phyloP scores from a whole-genome alignment of 2,329 filamentous ascomycete species.

The Volutella citrinella region DNA sequence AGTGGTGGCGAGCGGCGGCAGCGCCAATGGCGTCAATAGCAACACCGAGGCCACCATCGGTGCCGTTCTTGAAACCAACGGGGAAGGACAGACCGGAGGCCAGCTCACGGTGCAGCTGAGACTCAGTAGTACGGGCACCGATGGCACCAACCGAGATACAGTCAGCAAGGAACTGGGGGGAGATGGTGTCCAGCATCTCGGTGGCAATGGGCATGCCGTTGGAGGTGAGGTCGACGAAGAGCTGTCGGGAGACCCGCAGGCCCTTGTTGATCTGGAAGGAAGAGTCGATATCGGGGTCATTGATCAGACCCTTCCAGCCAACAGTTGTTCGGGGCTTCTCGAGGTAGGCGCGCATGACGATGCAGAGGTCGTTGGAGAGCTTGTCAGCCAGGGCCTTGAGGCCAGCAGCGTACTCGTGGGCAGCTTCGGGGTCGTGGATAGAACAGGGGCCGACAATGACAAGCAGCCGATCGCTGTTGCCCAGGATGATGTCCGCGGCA shows the following conservation, averaged over 20 bases:
- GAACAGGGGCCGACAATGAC: conserved; percentile 96
- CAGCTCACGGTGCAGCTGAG: conserved; percentile 92
- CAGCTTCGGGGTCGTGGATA: conserved; percentile 87
- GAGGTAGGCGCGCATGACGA: conserved; percentile 98
- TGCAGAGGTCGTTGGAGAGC: conserved; percentile 78
- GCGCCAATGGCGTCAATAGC: conserved; percentile 95
- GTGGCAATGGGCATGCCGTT: conserved; percentile 91
- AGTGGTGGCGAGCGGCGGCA: conserved; percentile 84
- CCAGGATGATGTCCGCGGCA: conserved; percentile 72
- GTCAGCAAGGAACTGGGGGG: conserved; percentile 94
- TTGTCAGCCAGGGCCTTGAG: conserved; percentile 76
- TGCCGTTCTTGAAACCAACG: conserved; percentile 99
- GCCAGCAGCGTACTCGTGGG: conserved; percentile 81
- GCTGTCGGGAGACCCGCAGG: conserved; percentile 82
- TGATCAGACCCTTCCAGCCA: conserved; percentile 99
- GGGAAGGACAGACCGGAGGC: conserved; percentile 95
- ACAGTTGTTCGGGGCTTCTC: conserved; percentile 98
- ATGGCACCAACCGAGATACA: conserved; percentile 94
- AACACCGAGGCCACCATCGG: conserved; percentile 85
- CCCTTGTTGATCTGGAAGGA: conserved; percentile 99
- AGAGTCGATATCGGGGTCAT: conserved; percentile 96
- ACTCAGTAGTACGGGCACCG: conserved; percentile 93
- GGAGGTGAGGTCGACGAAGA: conserved; percentile 87
- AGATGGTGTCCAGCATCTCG: conserved; percentile 99
- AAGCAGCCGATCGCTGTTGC: conserved; percentile 79